These are phyloP conservation scores for Heritiera littoralis DNA, from an alignment of 345 rosid genomes.

Conservation along the genomic window DNA sequence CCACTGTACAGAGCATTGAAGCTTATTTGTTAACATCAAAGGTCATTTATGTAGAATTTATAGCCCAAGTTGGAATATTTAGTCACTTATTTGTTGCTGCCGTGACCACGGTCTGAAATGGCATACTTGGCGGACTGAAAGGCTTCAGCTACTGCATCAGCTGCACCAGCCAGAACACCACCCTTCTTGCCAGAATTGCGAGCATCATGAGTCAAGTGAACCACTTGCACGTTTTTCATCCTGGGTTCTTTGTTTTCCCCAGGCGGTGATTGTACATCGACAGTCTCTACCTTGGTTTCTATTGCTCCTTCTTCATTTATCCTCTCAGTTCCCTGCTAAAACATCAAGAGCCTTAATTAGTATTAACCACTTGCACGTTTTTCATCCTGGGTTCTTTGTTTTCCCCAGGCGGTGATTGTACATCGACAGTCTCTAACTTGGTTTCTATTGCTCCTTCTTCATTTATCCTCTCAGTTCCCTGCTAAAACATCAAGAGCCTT, in stretches of 20 bases:
- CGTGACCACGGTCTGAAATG: conserved; percentile 25
- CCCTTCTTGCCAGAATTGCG: conserved; percentile 18
- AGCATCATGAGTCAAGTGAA: conserved; percentile 33
- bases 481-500: background rate
- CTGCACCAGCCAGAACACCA: conserved; percentile 25
- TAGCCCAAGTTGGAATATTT: background rate
- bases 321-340: conserved; percentile 31
- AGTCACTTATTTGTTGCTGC: background rate
- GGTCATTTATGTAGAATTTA: background rate
- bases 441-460: conserved; percentile 36
- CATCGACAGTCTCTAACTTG: conserved; percentile 39
- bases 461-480: conserved; percentile 35
- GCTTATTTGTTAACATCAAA: background rate
- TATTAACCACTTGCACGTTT: conserved; percentile 30
- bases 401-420: conserved; percentile 35
- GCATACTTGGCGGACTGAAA: conserved; percentile 38
- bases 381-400: conserved; percentile 28
- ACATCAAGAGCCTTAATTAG: background rate
- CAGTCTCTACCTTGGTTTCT: conserved; percentile 41
- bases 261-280: conserved; percentile 34
- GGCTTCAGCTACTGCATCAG: conserved; percentile 31
- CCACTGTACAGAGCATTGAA: too few relatives aligned
- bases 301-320: conserved; percentile 32
- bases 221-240: conserved; percentile 37
- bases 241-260: conserved; percentile 33